phyloP scores from a whole-genome alignment of 257 asterid species.

The Nicotiana tabacum region DNA sequence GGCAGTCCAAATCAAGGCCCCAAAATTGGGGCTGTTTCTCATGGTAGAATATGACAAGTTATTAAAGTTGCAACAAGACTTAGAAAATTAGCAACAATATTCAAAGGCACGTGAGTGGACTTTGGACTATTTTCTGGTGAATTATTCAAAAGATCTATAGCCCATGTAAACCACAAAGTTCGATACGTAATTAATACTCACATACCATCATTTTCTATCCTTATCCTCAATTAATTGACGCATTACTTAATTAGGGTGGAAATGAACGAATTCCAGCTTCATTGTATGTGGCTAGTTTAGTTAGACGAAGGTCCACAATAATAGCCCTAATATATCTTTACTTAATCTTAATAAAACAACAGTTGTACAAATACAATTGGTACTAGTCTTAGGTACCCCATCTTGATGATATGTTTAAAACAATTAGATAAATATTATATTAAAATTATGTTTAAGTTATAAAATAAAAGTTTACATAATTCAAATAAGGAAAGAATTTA shows the following conservation, averaged over 20 bases:
- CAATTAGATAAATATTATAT: too few species aligned
- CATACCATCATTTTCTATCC: neutral
- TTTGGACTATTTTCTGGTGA: neutral
- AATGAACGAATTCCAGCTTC: neutral
- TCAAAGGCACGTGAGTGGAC: slow-evolving; percentile 35
- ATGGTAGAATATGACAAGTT: neutral
- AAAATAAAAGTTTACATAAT: too few species aligned
- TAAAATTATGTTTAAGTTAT: too few species aligned
- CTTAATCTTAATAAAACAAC: neutral
- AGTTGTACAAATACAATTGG: neutral
- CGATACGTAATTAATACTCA: neutral
- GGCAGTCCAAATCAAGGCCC: neutral
- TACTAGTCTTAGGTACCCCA: too few species aligned
- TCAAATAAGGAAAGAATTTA: too few species aligned
- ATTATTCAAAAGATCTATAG: slow-evolving; percentile 5
- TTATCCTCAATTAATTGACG: neutral
- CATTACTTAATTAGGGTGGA: neutral
- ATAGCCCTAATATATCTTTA: neutral
- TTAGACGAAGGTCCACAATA: neutral
- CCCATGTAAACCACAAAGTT: neutral
- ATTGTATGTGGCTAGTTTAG: neutral
- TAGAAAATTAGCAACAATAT: neutral
- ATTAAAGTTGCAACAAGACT: slow-evolving; percentile 8
- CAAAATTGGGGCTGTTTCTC: neutral
- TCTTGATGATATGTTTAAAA: too few species aligned